Percentiles rank a stretch among this genome's conserved stretches.
phyloP scores from a whole-genome alignment of 2,329 filamentous ascomycete species.

The Colletotrichum gloeosporioides region DNA sequence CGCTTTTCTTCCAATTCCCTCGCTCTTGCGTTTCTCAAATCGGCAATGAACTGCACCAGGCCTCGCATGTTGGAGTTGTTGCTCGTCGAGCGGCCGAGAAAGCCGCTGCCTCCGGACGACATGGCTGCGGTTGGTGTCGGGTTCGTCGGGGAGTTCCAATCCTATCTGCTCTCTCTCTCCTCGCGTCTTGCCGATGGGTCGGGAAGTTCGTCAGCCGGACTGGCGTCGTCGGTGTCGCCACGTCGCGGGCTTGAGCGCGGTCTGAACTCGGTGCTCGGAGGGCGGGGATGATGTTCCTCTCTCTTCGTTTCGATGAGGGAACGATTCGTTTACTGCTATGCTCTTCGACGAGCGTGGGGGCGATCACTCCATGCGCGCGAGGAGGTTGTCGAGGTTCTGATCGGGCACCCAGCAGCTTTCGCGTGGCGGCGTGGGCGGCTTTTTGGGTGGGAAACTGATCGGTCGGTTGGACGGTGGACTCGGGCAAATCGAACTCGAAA shows the following conservation, averaged over 20 bases:
- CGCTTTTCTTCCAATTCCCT: slow-evolving; percentile 97
- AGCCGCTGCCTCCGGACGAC: slow-evolving; percentile 64
- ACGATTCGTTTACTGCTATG: background rate
- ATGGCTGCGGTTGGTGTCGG: slow-evolving; percentile 39
- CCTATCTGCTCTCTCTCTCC: background rate
- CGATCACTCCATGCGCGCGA: slow-evolving; percentile 20
- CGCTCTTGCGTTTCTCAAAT: slow-evolving; percentile 91
- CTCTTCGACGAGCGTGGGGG: slow-evolving; percentile 7
- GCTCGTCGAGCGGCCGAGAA: slow-evolving; percentile 69
- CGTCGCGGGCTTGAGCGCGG: background rate
- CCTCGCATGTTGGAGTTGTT: slow-evolving; percentile 77
- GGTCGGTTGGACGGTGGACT: background rate
- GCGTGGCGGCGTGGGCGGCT: background rate
- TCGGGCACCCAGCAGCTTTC: slow-evolving; percentile 1
- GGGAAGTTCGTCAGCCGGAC: background rate
- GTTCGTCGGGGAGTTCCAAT: background rate
- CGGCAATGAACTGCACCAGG: slow-evolving; percentile 97
- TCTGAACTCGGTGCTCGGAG: background rate
- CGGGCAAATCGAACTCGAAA: slow-evolving; percentile 18
- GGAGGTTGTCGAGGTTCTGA: background rate
- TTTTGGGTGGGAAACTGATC: background rate
- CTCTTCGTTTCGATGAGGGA: background rate
- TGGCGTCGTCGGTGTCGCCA: background rate
- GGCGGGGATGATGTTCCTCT: background rate
- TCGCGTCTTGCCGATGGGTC: background rate